Percentiles rank a stretch among this genome's conserved stretches.
Conservation (phyloP, 2,329 filamentous ascomycete species). For the Arthrobotrys entomopaga region DNA sequence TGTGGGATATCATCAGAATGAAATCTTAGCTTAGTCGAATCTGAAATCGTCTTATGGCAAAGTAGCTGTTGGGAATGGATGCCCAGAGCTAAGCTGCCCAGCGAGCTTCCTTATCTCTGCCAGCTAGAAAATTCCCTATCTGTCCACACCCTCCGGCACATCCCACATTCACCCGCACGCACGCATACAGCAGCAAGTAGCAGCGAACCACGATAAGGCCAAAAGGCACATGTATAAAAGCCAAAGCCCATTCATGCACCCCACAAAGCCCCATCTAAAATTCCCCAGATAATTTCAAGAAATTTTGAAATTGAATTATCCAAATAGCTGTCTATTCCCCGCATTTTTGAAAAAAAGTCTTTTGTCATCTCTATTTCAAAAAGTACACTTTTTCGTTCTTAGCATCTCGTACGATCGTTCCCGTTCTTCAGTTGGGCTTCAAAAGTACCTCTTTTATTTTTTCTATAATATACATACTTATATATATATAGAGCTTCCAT, state of each 20-base stretch:
- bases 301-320: conserved; percentile 28
- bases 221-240: conserved; percentile 38
- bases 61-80: no score
- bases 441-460: background rate
- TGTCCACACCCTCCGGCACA: background rate
- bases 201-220: conserved; percentile 16
- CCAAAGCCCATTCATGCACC: conserved; percentile 38
- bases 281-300: conserved; percentile 27
- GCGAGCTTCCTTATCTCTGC: conserved; percentile 27
- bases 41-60: no score
- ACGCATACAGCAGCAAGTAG: background rate
- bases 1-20: no score
- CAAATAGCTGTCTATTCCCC: conserved; percentile 26
- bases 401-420: background rate
- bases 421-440: background rate
- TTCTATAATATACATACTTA: no score
- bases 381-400: background rate
- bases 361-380: background rate
- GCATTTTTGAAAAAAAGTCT: conserved; percentile 22
- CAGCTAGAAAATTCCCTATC: conserved; percentile 17
- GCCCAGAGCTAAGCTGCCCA: background rate
- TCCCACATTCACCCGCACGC: conserved; percentile 13
- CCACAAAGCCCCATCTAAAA: conserved; percentile 21
- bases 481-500: conserved; percentile 5
- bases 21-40: no score